Base-by-base conservation (phyloP, 768 basidiomycete species). In the Suillus brevipes region DNA sequence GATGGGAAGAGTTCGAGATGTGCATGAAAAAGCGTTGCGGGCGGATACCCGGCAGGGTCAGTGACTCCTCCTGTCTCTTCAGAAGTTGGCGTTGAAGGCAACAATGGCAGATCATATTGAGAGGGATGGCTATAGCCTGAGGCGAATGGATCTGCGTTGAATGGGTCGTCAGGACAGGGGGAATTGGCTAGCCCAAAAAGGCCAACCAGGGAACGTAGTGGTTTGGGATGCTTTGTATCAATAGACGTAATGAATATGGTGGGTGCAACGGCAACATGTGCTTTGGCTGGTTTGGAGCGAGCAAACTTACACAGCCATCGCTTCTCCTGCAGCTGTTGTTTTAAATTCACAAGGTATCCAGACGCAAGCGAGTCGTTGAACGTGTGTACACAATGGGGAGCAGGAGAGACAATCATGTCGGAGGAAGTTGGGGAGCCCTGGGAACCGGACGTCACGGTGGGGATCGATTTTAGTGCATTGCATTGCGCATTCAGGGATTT, bases 331-430 rank as follows among this genome's bases (percentile, higher is more conserved):
- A 55, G 20, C 20, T 55, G 53, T n/a, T 55, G 53, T 36, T 37
- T 55, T 13, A 55, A 55, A 12, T 55, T 55, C 13, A 12, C 34
- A n/a, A 55, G 53, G 6, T 36, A 55, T n/a, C 53, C 53, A 55
- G 53, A 55, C 31, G 53, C 53, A 36, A 36, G 31, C 0, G 53
- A 36, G 20, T 55, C 53, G 13, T 55, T 55, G 34, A 55, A 55
- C 53, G 34, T 55, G 5, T 34, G 34, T 12, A 34, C 6, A 34
- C 12, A 36, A 55, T 13, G 34, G 20, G 53, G 53, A 55, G 53
- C 53, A n/a, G 53, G 53, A 55, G 53, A 55, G 53, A 55, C 34
- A n/a, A 36, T 4, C 53, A 55, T 55, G 6, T 55, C 53, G n/a
- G 53, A 55, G 13, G 53, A 34, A 1, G 53, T 31, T 53, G 28